Percentiles rank a stretch among this genome's conserved stretches.
phyloP scores from a whole-genome alignment of 1,284 basidiomycete species.

The Apiotrichum gracile region DNA sequence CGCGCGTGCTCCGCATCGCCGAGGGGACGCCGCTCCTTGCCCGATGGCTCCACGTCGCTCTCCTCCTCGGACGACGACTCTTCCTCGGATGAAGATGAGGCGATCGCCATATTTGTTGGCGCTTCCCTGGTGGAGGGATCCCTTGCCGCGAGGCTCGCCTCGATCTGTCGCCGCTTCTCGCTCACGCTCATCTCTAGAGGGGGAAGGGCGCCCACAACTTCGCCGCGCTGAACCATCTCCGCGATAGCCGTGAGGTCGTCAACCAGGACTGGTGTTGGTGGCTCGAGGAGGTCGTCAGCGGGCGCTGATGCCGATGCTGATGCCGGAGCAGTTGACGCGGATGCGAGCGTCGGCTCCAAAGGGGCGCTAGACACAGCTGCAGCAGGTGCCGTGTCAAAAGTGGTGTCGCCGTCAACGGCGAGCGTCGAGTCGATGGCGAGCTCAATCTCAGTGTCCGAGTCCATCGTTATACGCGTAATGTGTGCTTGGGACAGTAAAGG shows the following conservation, averaged over 20 bases:
- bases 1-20: conserved; percentile 21
- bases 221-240: conserved; percentile 37
- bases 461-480: background rate
- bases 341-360: too few relatives aligned
- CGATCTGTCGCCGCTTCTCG: conserved; percentile 32
- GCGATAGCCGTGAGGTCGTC: conserved; percentile 41
- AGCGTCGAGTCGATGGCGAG: conserved; percentile 2
- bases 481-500: background rate
- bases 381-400: background rate
- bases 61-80: conserved; percentile 29
- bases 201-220: conserved; percentile 37
- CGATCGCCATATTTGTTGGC: too few relatives aligned
- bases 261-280: conserved; percentile 20
- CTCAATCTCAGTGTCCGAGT: conserved; percentile 10
- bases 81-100: conserved; percentile 26
- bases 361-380: too few relatives aligned
- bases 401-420: background rate
- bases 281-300: conserved; percentile 8
- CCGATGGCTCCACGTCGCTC: conserved; percentile 9
- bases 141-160: too few relatives aligned
- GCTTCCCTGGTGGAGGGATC: too few relatives aligned
- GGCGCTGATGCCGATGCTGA: background rate
- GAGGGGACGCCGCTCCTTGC: conserved; percentile 12
- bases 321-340: background rate
- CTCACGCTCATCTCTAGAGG: conserved; percentile 27